Conservation (phyloP, 495 filamentous ascomycete species). For the Hyaloscypha bicolor region DNA sequence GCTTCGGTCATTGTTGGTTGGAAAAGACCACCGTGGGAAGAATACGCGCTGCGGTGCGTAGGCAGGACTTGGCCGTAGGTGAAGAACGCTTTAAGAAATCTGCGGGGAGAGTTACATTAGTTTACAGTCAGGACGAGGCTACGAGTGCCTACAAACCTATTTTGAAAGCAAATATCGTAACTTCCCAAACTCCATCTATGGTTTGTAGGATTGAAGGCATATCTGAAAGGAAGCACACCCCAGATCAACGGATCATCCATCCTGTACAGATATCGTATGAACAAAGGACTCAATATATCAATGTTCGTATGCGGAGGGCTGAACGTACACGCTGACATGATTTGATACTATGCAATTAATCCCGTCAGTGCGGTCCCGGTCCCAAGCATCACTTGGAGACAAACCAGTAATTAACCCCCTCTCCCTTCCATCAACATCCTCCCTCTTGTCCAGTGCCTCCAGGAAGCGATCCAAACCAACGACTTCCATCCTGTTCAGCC, state of each 20-base stretch:
- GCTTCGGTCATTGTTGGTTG: slow-evolving; percentile 88
- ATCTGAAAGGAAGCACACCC: slow-evolving; percentile 77
- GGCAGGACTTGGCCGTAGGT: slow-evolving; percentile 84
- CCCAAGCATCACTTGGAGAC: neutral
- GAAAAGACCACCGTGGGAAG: slow-evolving; percentile 73
- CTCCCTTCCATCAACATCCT: slow-evolving; percentile 66
- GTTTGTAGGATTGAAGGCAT: slow-evolving; percentile 69
- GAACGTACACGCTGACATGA: slow-evolving; percentile 91
- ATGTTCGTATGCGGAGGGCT: neutral
- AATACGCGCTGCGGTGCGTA: slow-evolving; percentile 79
- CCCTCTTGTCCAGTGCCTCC: slow-evolving; percentile 71
- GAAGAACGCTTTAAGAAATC: slow-evolving; percentile 71
- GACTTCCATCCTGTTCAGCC: slow-evolving; percentile 60
- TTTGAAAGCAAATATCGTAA: slow-evolving; percentile 89
- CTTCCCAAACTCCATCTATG: slow-evolving; percentile 86
- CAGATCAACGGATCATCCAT: slow-evolving; percentile 94
- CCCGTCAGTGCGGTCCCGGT: slow-evolving; percentile 10
- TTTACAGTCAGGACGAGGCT: neutral
- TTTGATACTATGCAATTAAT: slow-evolving; percentile 72
- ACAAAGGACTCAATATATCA: slow-evolving; percentile 10
- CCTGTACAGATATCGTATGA: slow-evolving; percentile 45
- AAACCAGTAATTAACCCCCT: slow-evolving; percentile 86
- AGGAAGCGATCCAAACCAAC: slow-evolving; percentile 75
- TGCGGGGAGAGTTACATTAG: slow-evolving; percentile 26
- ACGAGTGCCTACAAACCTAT: slow-evolving; percentile 47